Evolutionary conservation across 2,329 filamentous ascomycete species (phyloP), one percentile per base, ranked within the genome.

Genomic region (Trichophyton simii): DNA sequence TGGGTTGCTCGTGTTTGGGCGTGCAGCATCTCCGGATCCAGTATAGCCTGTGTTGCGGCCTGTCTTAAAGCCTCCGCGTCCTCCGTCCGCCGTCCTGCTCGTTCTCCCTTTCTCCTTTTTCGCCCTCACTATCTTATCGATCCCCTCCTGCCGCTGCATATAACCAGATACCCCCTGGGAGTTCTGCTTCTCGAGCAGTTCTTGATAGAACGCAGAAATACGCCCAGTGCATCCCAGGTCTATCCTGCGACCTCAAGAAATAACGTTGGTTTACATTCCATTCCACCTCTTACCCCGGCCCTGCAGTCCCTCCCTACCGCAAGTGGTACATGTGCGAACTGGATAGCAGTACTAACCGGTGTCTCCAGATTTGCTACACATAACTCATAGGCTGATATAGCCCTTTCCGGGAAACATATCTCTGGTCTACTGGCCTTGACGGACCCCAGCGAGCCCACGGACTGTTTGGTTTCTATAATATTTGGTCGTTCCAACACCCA

Each of bases 401-500:
- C 50, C 50, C 50, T 36, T 28, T 28, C n/a, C 22, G 50, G 28
- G 28, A 28, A 31, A 38, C n/a, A 25, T 22, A 25, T 42, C 38
- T 58, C 38, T 58, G 36, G 57, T 42, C 41, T 58, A 13, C 20
- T 58, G 57, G 41, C 22, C 36, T 36, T 57, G 13, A 18, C 54
- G 15, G n/a, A 8, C 15, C 41, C 20, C 57, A 25, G 20, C 36
- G 7, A 36, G 5, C 50, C 6, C 42, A 42, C 36, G 13, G 28
- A 25, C 11, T 15, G 9, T 34, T 18, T 36, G 13, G 28, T 28
- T 20, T 31, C 28, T 55, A 54, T 54, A 11, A 54, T 55, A 34
- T 55, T 55, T 55, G 50, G 50, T 63, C 60, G 63, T 38, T 65
- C 65, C 63, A 67, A 57, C 60, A 60, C 46, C 61, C 60, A 60